Evolutionary conservation across 129 eudicot species (phyloP).

Genomic region (Smallanthus sonchifolius): DNA sequence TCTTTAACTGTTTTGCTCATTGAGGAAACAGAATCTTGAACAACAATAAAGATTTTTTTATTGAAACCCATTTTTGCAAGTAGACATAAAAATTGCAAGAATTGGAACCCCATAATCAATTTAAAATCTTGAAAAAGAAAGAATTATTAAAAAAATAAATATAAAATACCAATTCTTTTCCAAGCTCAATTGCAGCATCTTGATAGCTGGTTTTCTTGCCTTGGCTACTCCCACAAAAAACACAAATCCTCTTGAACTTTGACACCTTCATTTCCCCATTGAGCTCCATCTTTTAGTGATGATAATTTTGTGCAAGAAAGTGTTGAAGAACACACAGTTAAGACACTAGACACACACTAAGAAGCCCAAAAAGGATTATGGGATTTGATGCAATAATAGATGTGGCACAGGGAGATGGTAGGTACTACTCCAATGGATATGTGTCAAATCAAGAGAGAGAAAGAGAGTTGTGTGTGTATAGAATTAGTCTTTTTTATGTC

Average conservation of each 20-base stretch:
- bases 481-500: constrained; percentile 25
- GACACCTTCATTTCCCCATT: constrained; percentile 56
- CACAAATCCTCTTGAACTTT: constrained; percentile 89
- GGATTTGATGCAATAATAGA: constrained; percentile 25
- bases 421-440: constrained; percentile 27
- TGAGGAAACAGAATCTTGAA: constrained; percentile 17
- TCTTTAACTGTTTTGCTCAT: neutral
- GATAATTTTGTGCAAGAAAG: neutral
- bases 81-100: neutral
- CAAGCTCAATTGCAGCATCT: constrained; percentile 97
- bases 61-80: neutral
- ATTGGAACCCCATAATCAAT: neutral
- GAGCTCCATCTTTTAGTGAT: constrained; percentile 48
- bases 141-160: neutral
- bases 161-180: constrained; percentile 71
- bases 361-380: constrained; percentile 10
- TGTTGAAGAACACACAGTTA: constrained; percentile 12
- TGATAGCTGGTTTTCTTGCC: constrained; percentile 93
- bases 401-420: constrained; percentile 1
- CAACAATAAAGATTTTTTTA: constrained; percentile 4
- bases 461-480: constrained; percentile 10
- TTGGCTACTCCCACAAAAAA: constrained; percentile 97
- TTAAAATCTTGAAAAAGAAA: constrained; percentile 3
- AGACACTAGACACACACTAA: neutral
- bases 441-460: constrained; percentile 31